phyloP scores from a whole-genome alignment of 768 basidiomycete genomes.

The Leccinum disarticulatum region DNA sequence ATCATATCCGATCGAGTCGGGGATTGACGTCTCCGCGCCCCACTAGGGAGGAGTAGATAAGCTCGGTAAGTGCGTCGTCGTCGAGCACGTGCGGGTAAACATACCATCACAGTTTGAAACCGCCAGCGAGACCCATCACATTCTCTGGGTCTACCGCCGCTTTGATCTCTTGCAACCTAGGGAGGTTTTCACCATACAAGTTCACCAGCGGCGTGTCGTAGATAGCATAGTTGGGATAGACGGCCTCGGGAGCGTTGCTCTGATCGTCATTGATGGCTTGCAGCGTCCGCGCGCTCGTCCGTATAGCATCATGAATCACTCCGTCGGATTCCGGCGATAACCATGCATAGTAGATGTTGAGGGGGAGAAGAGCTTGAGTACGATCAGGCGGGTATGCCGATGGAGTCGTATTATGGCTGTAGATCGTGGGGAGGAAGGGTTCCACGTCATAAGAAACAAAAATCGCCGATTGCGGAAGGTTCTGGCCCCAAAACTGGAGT shows the following conservation, averaged over 20 bases:
- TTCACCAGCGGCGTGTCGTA: neutral
- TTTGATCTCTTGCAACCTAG: neutral
- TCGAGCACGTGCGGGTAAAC: neutral
- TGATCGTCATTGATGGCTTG: constrained; percentile 36
- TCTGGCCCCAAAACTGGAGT: constrained; percentile 19
- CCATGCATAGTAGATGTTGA: constrained; percentile 43
- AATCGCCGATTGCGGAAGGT: neutral
- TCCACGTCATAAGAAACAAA: constrained; percentile 37
- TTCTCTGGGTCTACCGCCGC: neutral
- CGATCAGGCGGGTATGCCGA: constrained; percentile 51
- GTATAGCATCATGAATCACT: constrained; percentile 36
- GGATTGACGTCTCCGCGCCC: neutral
- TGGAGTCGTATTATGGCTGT: constrained; percentile 34
- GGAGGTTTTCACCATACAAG: neutral
- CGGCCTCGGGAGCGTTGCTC: neutral
- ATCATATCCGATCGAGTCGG: neutral
- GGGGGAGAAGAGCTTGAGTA: constrained; percentile 35
- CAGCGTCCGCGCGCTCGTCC: constrained; percentile 39
- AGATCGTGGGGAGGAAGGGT: constrained; percentile 48
- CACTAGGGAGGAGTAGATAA: neutral
- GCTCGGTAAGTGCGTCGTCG: neutral
- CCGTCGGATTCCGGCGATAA: neutral
- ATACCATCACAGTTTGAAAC: neutral
- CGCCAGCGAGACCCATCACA: neutral
- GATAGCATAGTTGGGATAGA: neutral